These are phyloP conservation scores for Rhodotorula diobovata DNA, from an alignment of 768 basidiomycete genomes.

Conservation along the genomic window DNA sequence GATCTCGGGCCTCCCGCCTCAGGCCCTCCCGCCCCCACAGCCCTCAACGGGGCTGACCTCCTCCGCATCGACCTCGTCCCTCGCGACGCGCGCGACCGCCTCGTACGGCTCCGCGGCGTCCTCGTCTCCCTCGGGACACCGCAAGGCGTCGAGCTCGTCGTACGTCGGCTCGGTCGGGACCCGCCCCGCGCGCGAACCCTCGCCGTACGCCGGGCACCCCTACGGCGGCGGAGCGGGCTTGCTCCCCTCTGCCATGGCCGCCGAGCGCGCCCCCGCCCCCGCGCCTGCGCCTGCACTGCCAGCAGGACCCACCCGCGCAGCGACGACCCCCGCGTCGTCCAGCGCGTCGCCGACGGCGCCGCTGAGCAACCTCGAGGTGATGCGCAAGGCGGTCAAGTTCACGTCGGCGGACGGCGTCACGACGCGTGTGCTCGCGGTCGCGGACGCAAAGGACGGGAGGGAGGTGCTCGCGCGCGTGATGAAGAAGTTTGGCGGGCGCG, in stretches of 20 bases:
- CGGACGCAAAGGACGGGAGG: slow-evolving; percentile 68
- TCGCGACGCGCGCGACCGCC: not conserved
- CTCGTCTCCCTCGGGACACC: not conserved
- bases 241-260: not conserved
- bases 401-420: slow-evolving; percentile 71
- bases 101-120: not conserved
- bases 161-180: not conserved
- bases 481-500: slow-evolving; percentile 61
- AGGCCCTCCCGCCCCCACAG: not conserved
- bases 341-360: not conserved
- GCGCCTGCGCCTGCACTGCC: too few species aligned
- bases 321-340: not conserved
- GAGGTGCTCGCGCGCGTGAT: slow-evolving; percentile 85
- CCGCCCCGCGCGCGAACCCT: not conserved
- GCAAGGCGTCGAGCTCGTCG: slow-evolving; percentile 25
- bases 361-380: slow-evolving; percentile 59
- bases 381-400: slow-evolving; percentile 83
- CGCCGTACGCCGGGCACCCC: slow-evolving; percentile 27
- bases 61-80: slow-evolving; percentile 4
- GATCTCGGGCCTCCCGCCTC: not conserved
- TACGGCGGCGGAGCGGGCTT: slow-evolving; percentile 13
- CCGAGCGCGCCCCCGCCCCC: not conserved
- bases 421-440: slow-evolving; percentile 61
- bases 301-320: not conserved
- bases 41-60: not conserved